Conservation (phyloP, 441 rosid genomes). For the Lepidium campestre region DNA sequence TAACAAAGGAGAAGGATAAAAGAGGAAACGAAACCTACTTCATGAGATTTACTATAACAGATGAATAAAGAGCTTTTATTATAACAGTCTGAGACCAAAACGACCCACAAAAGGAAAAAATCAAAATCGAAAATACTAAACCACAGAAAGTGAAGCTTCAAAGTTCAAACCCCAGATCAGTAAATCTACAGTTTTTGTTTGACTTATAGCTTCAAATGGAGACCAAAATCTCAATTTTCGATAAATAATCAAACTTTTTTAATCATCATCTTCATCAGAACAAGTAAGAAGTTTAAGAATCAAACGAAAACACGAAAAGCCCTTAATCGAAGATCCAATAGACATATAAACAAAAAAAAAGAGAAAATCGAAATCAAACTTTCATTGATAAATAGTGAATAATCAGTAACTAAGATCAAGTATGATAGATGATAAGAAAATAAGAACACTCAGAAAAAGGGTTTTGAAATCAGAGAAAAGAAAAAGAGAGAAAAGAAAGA, state of each 20-base stretch:
- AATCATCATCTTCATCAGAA: not conserved
- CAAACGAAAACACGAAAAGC: not conserved
- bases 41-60: constrained; percentile 20
- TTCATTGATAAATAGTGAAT: not conserved
- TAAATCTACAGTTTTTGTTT: constrained; percentile 7
- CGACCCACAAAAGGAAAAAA: not conserved
- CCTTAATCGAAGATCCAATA: constrained; percentile 13
- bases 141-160: not conserved
- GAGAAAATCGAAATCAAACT: not conserved
- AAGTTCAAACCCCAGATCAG: constrained; percentile 17
- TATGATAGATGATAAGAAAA: not conserved
- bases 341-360: not conserved
- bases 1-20: constrained; percentile 2
- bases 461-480: not conserved
- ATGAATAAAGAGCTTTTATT: not conserved
- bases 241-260: not conserved
- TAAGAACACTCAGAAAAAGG: not conserved
- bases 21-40: not conserved
- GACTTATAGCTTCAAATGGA: not conserved
- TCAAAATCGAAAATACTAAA: not conserved
- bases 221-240: not conserved
- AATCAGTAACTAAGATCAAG: not conserved
- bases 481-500: not conserved
- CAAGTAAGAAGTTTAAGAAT: not conserved
- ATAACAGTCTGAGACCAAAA: constrained; percentile 3